Conservation (phyloP, 2,329 filamentous ascomycete genomes). For the Drechslerella coelobrocha region DNA sequence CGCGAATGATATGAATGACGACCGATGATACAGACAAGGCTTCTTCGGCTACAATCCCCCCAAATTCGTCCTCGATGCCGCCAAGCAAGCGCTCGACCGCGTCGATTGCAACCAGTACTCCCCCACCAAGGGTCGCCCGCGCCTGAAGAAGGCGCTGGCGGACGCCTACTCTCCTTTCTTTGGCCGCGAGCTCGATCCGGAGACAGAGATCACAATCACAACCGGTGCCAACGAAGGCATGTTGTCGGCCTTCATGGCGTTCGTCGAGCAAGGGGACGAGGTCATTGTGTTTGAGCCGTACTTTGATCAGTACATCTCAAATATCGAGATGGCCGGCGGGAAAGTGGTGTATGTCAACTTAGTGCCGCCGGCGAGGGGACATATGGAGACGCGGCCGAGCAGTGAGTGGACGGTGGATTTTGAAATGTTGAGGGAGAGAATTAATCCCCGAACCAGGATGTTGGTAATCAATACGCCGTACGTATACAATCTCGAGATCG, state of each 20-base stretch:
- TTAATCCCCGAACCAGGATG: conserved; percentile 92
- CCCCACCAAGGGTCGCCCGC: conserved; percentile 88
- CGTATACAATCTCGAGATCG: conserved; percentile 49
- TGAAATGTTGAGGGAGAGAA: conserved; percentile 77
- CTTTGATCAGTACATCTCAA: conserved; percentile 98
- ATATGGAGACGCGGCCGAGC: conserved; percentile 79
- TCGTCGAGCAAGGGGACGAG: conserved; percentile 91
- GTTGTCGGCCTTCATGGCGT: conserved; percentile 95
- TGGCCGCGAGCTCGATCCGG: conserved; percentile 79
- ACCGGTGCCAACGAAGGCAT: conserved; percentile 82
- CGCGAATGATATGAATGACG: not conserved
- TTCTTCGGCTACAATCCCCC: conserved; percentile 96
- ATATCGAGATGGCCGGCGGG: conserved; percentile 97
- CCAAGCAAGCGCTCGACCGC: conserved; percentile 83
- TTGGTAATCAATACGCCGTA: conserved; percentile 72
- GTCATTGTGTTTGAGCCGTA: conserved; percentile 98
- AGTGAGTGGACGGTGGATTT: conserved; percentile 89
- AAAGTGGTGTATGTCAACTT: conserved; percentile 95
- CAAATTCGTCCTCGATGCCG: conserved; percentile 85
- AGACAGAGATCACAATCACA: conserved; percentile 92
- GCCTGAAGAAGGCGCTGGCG: conserved; percentile 89
- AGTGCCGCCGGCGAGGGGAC: conserved; percentile 82
- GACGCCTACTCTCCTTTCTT: conserved; percentile 91
- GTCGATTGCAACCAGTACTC: conserved; percentile 99
- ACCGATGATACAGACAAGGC: conserved; percentile 60